Evolutionary conservation across 1,139 yeast species (phyloP), one percentile per base, ranked within the genome.

Genomic region (Saccharomyces hybrid): DNA sequence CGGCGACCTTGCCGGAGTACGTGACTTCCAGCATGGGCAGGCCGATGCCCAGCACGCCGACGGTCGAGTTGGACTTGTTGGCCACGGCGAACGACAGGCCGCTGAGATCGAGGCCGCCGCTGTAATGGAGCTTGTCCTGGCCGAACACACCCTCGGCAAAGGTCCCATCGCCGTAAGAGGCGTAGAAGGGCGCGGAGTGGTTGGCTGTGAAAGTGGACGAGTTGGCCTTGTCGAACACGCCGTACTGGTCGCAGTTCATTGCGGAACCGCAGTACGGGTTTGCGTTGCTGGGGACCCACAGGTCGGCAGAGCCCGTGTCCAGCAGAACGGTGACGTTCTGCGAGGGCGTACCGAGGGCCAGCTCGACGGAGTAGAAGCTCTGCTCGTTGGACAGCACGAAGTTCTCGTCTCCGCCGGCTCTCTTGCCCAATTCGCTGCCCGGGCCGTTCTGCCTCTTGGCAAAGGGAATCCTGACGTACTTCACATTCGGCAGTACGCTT

Each of bases 271-370:
- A 49, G 29, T 49, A 49, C 27, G 51, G 51, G 48, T 49, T 49
- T 9, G 19, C 38, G n/a, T 16, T 16, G 11, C 47, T 38, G 11
- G 41, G 32, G 28, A 83, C 79, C 90, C 90, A 85, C 57, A 84
- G 71, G 62, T 82, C 86, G 4, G 85, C 75, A 1, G 88, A 82
- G 0, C 89, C 90, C 3, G 90, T 85, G 64, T 85, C 90, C 26
- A 86, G 65, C 58, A 82, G 69, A 2, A 82, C 78, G 24, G 72
- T 73, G 21, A 83, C 73, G 3, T 69, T 64, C 60, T 80, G 83
- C 0, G 73, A 69, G n/a, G 83, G 79, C 1, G 83, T 75, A 1
- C 89, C 90, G 19, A 83, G 60, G 12, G 67, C 63, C 53, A 80
- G 61, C 9, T 68, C 69, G 1, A 80, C 78, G 59, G 78, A 69